phyloP scores from a whole-genome alignment of 1,284 basidiomycete species.

The Boletellus deceptivus region DNA sequence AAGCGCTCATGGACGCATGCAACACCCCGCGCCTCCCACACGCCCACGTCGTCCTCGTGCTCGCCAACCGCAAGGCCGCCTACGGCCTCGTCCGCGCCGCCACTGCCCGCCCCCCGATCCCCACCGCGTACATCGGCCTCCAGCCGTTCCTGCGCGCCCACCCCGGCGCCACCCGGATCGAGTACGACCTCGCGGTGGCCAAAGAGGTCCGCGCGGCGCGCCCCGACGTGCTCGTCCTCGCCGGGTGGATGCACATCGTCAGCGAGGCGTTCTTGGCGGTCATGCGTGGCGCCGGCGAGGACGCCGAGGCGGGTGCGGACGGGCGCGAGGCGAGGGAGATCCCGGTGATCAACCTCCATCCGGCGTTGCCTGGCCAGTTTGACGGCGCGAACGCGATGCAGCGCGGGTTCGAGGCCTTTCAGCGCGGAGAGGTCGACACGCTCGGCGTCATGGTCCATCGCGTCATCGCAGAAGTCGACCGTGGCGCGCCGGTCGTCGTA shows the following conservation, averaged over 20 bases:
- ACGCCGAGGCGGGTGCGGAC: not conserved
- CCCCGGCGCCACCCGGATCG: constrained; percentile 71
- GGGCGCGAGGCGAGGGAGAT: constrained; percentile 44
- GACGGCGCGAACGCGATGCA: constrained; percentile 92
- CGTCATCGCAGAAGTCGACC: constrained; percentile 92
- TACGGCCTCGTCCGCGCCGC: constrained; percentile 84
- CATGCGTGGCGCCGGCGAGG: constrained; percentile 40
- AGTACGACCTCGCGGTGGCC: constrained; percentile 89
- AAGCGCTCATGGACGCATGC: constrained; percentile 90
- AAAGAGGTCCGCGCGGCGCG: constrained; percentile 57
- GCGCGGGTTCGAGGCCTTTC: constrained; percentile 86
- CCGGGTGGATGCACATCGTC: constrained; percentile 98
- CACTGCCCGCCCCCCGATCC: constrained; percentile 70
- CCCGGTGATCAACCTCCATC: constrained; percentile 95
- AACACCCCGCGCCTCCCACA: constrained; percentile 65
- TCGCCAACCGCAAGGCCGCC: constrained; percentile 92
- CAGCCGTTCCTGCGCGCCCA: constrained; percentile 81
- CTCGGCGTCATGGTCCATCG: constrained; percentile 95
- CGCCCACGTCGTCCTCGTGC: constrained; percentile 74
- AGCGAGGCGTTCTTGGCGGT: constrained; percentile 54
- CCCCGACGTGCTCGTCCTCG: constrained; percentile 89
- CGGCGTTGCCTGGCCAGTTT: constrained; percentile 92
- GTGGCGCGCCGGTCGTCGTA: constrained; percentile 85
- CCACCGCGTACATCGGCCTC: constrained; percentile 81
- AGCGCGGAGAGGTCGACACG: constrained; percentile 71